A percentile compares a stretch with the other conserved stretches of the same genome.
Conservation (phyloP, 2,329 filamentous ascomycete species). For the Aspergillus puulaauensis region DNA sequence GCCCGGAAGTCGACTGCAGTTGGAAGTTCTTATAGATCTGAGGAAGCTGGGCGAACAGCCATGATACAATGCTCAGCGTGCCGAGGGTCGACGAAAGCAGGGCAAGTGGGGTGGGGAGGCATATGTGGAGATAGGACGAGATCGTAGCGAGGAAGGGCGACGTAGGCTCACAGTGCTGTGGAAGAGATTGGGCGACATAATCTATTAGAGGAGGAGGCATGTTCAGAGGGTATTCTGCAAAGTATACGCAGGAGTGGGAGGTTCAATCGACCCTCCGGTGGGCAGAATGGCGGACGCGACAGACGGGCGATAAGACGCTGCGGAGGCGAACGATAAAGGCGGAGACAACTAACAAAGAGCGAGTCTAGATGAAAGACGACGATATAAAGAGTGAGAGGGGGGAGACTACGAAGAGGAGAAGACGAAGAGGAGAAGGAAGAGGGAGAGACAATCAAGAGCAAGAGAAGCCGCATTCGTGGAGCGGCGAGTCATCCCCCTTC, state of each 20-base stretch:
- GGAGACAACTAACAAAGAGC: background rate
- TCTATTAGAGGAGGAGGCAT: slow-evolving; percentile 34
- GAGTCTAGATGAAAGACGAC: background rate
- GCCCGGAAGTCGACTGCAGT: slow-evolving; percentile 62
- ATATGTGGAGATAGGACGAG: slow-evolving; percentile 61
- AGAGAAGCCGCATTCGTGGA: background rate
- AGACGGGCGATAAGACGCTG: background rate
- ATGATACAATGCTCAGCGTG: slow-evolving; percentile 62
- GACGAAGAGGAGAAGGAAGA: background rate
- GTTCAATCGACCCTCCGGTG: background rate
- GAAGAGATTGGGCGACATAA: slow-evolving; percentile 39
- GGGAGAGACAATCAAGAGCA: background rate
- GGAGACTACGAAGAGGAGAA: no score
- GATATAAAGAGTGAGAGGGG: background rate
- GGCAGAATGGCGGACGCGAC: background rate
- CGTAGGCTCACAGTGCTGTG: slow-evolving; percentile 60
- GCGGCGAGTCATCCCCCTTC: slow-evolving; percentile 15
- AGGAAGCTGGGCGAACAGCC: slow-evolving; percentile 68
- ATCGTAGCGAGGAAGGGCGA: slow-evolving; percentile 57
- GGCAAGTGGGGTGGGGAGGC: slow-evolving; percentile 63
- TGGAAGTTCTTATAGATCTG: slow-evolving; percentile 69
- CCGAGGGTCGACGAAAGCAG: slow-evolving; percentile 62
- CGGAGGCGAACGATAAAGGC: slow-evolving; percentile 1
- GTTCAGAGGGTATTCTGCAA: background rate
- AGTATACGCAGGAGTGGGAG: background rate